A percentile compares a stretch with the other conserved stretches of the same genome.
phyloP scores from a whole-genome alignment of 2,329 filamentous ascomycete species.

The Trichoderma pleuroti region DNA sequence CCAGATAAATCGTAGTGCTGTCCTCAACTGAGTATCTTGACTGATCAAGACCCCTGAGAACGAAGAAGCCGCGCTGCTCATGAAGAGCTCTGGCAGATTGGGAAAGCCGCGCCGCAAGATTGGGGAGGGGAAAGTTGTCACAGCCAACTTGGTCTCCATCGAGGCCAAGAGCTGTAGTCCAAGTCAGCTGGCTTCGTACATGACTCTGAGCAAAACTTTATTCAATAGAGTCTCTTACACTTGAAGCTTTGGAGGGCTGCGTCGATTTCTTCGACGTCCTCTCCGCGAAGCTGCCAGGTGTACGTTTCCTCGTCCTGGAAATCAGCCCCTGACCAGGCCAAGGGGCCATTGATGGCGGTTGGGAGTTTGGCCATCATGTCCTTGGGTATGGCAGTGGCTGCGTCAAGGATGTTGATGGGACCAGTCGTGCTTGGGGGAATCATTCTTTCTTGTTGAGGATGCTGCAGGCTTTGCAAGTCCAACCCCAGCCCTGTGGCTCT shows the following conservation, averaged over 20 bases:
- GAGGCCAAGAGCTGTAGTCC: constrained; percentile 29
- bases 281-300: constrained; percentile 22
- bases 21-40: constrained; percentile 49
- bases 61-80: constrained; percentile 46
- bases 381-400: not conserved
- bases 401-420: not conserved
- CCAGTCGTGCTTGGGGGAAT: not conserved
- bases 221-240: constrained; percentile 15
- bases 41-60: constrained; percentile 52
- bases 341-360: constrained; percentile 15
- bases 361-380: not conserved
- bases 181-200: constrained; percentile 26
- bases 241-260: constrained; percentile 27
- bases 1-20: constrained; percentile 53
- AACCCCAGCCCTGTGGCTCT: not conserved
- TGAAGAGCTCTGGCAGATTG: constrained; percentile 37
- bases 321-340: constrained; percentile 21
- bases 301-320: constrained; percentile 20
- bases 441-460: not conserved
- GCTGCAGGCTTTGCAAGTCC: not conserved
- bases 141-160: constrained; percentile 36
- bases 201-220: constrained; percentile 20
- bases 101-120: constrained; percentile 34
- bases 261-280: constrained; percentile 27
- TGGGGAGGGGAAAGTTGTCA: constrained; percentile 41